Base-by-base conservation (phyloP, 2,329 filamentous ascomycete genomes). In the Botrytis hyacinthi region DNA sequence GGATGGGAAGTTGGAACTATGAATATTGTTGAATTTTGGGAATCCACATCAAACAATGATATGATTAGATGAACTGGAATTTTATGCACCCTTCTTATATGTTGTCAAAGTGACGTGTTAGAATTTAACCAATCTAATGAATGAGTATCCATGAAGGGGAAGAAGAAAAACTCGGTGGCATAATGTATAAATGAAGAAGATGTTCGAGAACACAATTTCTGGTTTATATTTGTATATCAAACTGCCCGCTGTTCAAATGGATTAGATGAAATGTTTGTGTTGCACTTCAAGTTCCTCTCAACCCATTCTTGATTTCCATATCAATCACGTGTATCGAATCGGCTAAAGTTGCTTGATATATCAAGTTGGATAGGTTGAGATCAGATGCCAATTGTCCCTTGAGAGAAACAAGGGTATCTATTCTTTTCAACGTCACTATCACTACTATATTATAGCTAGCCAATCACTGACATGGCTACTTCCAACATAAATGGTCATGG, bases 401-500 rank as follows among this genome's bases (percentile, higher is more conserved):
- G 46, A 60, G 46, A 60, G 70, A 48, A 72, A 61, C 40, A 73
- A 61, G 63, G 63, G 54, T 69, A 73, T 29, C 35, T 63, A 48
- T 68, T 72, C 37, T 40, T 6, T 67, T 44, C 35, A 60, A 72
- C 70, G 54, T 73, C 54, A 73, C 70, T 57, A 46, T 62, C 9
- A 32, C 40, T 67, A 40, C 57, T 51, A 6, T 60, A 57, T 61
- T 26, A n/a, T 69, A 32, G 51, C 42, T 69, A 12, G 46, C 72
- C 72, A 65, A 73, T 61, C 74, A 72, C 71, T 54, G 46, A 60
- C 42, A 77, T 72, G 67, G 78, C 79, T 78, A 76, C 77, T 71
- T 76, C 78, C 40, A 65, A 76, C 35, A 76, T 75, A 69, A 78
- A 79, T 73, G 75, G 74, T 54, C 75, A 75, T 70, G 75, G 77